Percentiles rank a stretch among this genome's conserved stretches.
These are phyloP conservation scores for Phytopythium aichiense DNA, from an alignment of 352 stramenopile species.

Conservation along the genomic window DNA sequence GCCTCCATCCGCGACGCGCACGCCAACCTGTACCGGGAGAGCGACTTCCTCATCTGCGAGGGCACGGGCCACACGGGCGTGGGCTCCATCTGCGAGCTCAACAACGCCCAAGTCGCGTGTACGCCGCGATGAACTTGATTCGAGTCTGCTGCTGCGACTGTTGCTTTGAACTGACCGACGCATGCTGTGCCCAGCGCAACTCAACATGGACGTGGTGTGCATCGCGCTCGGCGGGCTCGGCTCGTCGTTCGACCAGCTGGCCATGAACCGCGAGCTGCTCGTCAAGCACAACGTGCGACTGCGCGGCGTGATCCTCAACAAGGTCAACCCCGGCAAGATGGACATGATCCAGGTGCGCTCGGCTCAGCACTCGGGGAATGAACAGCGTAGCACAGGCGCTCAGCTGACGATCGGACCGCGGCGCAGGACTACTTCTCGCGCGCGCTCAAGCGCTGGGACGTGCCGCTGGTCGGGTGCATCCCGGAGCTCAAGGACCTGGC, in stretches of 20 bases:
- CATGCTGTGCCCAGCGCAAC: constrained; percentile 33
- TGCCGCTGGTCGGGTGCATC: constrained; percentile 87
- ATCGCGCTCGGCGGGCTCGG: constrained; percentile 74
- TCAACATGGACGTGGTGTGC: constrained; percentile 80
- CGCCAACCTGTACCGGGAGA: constrained; percentile 71
- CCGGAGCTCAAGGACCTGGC: constrained; percentile 80
- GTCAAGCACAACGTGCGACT: constrained; percentile 73
- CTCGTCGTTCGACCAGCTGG: constrained; percentile 83
- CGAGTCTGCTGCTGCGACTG: background rate
- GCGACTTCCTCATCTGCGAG: constrained; percentile 94
- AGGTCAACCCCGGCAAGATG: constrained; percentile 86
- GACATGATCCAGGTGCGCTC: constrained; percentile 83
- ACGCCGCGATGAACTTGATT: no score
- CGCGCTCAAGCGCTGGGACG: constrained; percentile 86
- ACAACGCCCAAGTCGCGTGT: constrained; percentile 88
- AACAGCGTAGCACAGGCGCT: background rate
- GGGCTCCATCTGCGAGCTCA: constrained; percentile 88
- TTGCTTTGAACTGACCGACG: background rate
- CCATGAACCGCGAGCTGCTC: constrained; percentile 82
- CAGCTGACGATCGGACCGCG: background rate
- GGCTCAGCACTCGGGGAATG: background rate
- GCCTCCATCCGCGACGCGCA: constrained; percentile 80
- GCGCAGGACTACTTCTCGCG: constrained; percentile 84
- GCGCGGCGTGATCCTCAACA: constrained; percentile 85
- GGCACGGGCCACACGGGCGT: constrained; percentile 92